Conservation (phyloP, 495 filamentous ascomycete species). For the Evernia prunastri region DNA sequence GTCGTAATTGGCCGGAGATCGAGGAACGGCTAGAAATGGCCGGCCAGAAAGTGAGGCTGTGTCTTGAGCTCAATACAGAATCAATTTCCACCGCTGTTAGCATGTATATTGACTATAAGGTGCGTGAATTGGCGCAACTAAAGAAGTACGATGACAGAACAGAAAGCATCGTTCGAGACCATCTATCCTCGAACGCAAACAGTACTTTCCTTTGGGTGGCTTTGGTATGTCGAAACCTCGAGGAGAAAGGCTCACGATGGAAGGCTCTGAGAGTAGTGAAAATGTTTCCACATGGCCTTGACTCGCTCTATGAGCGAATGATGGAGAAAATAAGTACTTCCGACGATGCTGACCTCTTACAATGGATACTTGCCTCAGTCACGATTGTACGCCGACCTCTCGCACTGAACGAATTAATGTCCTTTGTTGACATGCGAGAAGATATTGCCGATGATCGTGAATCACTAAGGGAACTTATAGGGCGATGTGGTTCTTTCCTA, state of each 20-base stretch:
- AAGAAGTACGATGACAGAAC: slow-evolving; percentile 21
- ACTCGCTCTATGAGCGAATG: slow-evolving; percentile 32
- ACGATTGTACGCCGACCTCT: slow-evolving; percentile 29
- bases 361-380: slow-evolving; percentile 22
- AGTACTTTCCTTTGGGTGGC: slow-evolving; percentile 34
- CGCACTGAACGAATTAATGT: slow-evolving; percentile 26
- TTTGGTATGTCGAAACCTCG: slow-evolving; percentile 29
- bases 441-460: slow-evolving; percentile 19
- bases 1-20: slow-evolving; percentile 35
- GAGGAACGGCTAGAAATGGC: slow-evolving; percentile 29
- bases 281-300: slow-evolving; percentile 29
- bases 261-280: slow-evolving; percentile 22
- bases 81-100: slow-evolving; percentile 27
- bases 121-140: slow-evolving; percentile 17
- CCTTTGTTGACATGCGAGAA: slow-evolving; percentile 21
- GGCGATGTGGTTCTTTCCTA: slow-evolving; percentile 29
- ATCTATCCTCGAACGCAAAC: slow-evolving; percentile 29
- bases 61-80: slow-evolving; percentile 33
- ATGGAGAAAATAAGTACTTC: slow-evolving; percentile 27
- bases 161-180: slow-evolving; percentile 12
- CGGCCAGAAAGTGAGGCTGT: slow-evolving; percentile 23
- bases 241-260: slow-evolving; percentile 18
- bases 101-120: slow-evolving; percentile 26
- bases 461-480: slow-evolving; percentile 23
- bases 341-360: slow-evolving; percentile 28